Evolutionary conservation across 768 basidiomycete species (phyloP).

Genomic region (Sarcomyxa edulis): DNA sequence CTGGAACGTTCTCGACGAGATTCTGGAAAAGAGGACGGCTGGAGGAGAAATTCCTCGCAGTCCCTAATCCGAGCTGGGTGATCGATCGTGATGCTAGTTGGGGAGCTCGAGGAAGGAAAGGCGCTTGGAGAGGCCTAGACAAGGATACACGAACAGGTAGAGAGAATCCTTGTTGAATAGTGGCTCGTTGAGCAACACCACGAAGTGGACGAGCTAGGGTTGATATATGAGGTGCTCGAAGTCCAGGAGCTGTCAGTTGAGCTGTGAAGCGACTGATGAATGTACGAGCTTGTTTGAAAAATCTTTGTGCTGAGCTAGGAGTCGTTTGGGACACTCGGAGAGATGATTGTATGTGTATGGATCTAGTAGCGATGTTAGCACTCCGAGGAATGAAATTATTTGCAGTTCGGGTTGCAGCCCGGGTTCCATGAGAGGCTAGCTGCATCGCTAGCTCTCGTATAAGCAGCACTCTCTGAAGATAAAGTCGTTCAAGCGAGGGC

Average conservation of each 20-base stretch:
- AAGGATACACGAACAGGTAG: conserved; percentile 50
- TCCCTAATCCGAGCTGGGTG: conserved; percentile 69
- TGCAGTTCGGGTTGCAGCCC: conserved; percentile 35
- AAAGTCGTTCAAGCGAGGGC: no score
- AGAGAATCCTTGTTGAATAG: conserved; percentile 54
- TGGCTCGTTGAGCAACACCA: conserved; percentile 25
- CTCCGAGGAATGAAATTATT: conserved; percentile 24
- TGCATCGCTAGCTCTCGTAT: conserved; percentile 38
- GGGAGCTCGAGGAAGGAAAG: conserved; percentile 56
- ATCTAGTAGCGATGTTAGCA: conserved; percentile 25
- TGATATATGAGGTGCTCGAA: conserved; percentile 23
- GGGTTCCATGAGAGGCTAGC: conserved; percentile 39
- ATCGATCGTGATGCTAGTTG: conserved; percentile 43
- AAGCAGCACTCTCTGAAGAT: no score
- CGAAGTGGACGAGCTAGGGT: conserved; percentile 20
- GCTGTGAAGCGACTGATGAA: conserved; percentile 51
- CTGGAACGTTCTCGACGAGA: conserved; percentile 72
- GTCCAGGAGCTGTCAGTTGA: conserved; percentile 53
- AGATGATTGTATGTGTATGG: conserved; percentile 40
- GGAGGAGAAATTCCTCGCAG: conserved; percentile 71
- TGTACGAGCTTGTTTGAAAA: conserved; percentile 50
- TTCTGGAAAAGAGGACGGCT: conserved; percentile 75
- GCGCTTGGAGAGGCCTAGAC: conserved; percentile 35
- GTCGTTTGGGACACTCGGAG: conserved; percentile 25
- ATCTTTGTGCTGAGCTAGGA: conserved; percentile 32